Conservation (phyloP, 371 early-diverging fungal species). For the Batkoa obscura region DNA sequence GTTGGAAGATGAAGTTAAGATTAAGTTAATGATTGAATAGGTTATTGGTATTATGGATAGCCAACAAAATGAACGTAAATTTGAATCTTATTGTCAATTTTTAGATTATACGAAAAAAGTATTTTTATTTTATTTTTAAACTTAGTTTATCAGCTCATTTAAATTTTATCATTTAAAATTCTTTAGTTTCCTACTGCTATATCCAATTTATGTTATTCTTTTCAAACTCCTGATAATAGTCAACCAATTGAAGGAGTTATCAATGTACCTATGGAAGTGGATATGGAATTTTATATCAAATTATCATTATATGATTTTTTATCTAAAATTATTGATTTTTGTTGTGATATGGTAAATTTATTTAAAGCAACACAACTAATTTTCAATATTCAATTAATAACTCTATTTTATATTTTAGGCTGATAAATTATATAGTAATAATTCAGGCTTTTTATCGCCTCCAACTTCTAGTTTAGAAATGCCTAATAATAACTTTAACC, state of each 20-base stretch:
- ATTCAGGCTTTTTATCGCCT: background rate
- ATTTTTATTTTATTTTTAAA: background rate
- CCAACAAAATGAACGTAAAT: background rate
- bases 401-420: background rate
- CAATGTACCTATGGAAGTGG: background rate
- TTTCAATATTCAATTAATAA: background rate
- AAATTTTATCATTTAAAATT: no score
- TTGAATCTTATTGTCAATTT: background rate
- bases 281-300: background rate
- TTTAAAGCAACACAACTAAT: background rate
- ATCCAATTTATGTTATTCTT: background rate
- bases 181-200: background rate
- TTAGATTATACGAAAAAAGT: background rate
- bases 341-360: background rate
- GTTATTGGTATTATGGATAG: constrained; percentile 1
- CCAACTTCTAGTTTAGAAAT: background rate
- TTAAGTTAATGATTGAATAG: background rate
- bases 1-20: background rate
- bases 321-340: background rate
- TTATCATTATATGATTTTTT: background rate
- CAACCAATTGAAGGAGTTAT: background rate
- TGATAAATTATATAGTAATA: background rate
- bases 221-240: background rate
- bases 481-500: background rate
- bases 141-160: background rate